phyloP scores from a whole-genome alignment of 495 filamentous ascomycete species.

The Lasiosphaeria miniovina region DNA sequence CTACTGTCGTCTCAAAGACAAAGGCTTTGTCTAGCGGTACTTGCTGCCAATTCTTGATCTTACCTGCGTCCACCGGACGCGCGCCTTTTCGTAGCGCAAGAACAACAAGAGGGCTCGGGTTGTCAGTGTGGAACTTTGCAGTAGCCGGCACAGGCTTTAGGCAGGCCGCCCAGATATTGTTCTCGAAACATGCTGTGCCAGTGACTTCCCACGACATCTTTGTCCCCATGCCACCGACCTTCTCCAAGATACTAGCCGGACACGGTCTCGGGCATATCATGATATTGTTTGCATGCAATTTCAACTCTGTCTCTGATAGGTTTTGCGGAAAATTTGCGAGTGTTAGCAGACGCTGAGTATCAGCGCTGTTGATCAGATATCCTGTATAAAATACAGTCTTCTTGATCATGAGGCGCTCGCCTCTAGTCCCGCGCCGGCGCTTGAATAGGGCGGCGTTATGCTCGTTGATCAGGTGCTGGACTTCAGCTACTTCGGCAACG shows the following conservation, averaged over 20 bases:
- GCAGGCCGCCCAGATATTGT: constrained; percentile 81
- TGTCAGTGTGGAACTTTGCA: constrained; percentile 69
- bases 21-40: constrained; percentile 63
- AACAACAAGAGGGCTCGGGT: constrained; percentile 68
- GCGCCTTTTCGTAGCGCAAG: constrained; percentile 68
- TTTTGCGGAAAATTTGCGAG: constrained; percentile 62
- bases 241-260: constrained; percentile 63
- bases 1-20: constrained; percentile 74
- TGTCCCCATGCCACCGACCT: constrained; percentile 79
- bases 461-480: constrained; percentile 83
- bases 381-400: constrained; percentile 92
- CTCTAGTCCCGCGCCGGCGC: constrained; percentile 27
- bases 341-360: constrained; percentile 65
- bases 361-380: constrained; percentile 71
- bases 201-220: constrained; percentile 82
- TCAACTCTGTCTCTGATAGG: constrained; percentile 61
- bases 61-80: constrained; percentile 73
- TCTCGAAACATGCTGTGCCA: constrained; percentile 68
- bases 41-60: constrained; percentile 82
- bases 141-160: constrained; percentile 67
- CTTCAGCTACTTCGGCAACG: constrained; percentile 74
- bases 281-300: constrained; percentile 84
- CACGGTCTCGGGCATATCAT: constrained; percentile 78
- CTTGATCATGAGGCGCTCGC: constrained; percentile 63
- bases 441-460: constrained; percentile 62